These are phyloP conservation scores for Microdochium paspali DNA, from an alignment of 2,329 filamentous ascomycete genomes.

Conservation along the genomic window DNA sequence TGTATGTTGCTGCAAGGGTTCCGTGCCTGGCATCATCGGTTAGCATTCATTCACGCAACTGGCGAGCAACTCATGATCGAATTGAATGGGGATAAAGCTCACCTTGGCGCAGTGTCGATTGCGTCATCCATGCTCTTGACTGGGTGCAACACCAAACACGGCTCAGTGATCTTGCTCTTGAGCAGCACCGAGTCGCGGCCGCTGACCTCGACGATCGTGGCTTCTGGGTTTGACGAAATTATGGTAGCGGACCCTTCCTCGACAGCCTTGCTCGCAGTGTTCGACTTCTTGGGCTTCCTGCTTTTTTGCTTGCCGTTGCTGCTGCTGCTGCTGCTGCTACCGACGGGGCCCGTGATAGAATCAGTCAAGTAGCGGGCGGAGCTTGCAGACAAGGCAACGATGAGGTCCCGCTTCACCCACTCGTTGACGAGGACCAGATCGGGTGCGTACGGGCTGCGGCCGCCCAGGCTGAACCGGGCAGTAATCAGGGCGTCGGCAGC, in stretches of 20 bases:
- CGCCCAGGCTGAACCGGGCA: conserved; percentile 45
- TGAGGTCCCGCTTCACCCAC: conserved; percentile 44
- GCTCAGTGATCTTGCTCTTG: conserved; percentile 27
- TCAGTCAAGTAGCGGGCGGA: conserved; percentile 41
- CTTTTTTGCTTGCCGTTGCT: conserved; percentile 44
- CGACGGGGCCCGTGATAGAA: conserved; percentile 47
- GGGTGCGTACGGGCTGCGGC: conserved; percentile 49
- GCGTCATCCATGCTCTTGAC: conserved; percentile 43
- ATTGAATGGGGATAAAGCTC: conserved; percentile 7
- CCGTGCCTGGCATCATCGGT: conserved; percentile 4
- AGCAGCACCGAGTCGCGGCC: conserved; percentile 16
- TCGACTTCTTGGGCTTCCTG: neutral
- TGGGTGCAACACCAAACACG: conserved; percentile 32
- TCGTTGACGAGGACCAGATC: conserved; percentile 58
- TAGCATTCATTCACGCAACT: neutral
- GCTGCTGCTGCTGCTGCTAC: conserved; percentile 40
- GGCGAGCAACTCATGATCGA: too few species aligned
- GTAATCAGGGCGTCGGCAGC: conserved; percentile 43
- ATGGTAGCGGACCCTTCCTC: neutral
- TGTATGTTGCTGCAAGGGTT: conserved; percentile 34
- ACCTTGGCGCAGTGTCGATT: conserved; percentile 33
- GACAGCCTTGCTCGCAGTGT: neutral
- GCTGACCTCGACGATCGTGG: neutral
- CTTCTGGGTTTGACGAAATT: neutral
- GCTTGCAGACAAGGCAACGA: conserved; percentile 28